Evolutionary conservation across 495 filamentous ascomycete species (phyloP).

Genomic region (Margaritispora aquatica): DNA sequence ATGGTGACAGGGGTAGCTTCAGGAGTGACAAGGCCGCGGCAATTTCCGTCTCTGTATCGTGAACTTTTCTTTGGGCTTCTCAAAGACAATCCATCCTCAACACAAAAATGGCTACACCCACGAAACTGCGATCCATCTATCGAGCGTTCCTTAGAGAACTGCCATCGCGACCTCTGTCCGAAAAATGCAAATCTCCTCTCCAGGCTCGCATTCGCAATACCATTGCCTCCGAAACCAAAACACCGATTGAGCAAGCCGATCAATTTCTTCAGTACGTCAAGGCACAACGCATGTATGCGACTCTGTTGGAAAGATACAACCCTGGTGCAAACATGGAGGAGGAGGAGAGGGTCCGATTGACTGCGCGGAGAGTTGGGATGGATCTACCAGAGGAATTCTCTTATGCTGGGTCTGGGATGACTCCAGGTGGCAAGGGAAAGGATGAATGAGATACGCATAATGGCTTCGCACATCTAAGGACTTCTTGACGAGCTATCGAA

Average conservation of each 20-base stretch:
- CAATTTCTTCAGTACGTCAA: slow-evolving; percentile 74
- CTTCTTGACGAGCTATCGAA: background rate
- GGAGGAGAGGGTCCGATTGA: slow-evolving; percentile 77
- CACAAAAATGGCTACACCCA: slow-evolving; percentile 29
- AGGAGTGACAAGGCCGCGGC: too few species aligned
- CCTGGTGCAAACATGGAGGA: slow-evolving; percentile 79
- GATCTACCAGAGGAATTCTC: slow-evolving; percentile 60
- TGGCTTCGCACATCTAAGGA: background rate
- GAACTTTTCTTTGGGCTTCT: too few species aligned
- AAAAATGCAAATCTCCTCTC: slow-evolving; percentile 43
- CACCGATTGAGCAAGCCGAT: slow-evolving; percentile 52
- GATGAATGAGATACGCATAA: background rate
- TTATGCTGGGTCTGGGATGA: background rate
- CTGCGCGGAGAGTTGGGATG: slow-evolving; percentile 83
- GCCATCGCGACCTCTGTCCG: slow-evolving; percentile 56
- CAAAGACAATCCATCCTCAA: too few species aligned
- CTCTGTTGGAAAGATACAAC: slow-evolving; percentile 85
- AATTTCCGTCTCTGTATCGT: too few species aligned
- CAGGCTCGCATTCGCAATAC: slow-evolving; percentile 52
- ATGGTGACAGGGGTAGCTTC: too few species aligned
- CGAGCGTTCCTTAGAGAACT: slow-evolving; percentile 87
- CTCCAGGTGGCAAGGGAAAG: slow-evolving; percentile 5
- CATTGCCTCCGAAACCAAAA: slow-evolving; percentile 32
- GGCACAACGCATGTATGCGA: slow-evolving; percentile 76
- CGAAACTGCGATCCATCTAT: slow-evolving; percentile 71